Evolutionary conservation across 1,139 yeast genomes (phyloP), one percentile per base, ranked within the genome.

Genomic region (Hanseniaspora gamundiae): DNA sequence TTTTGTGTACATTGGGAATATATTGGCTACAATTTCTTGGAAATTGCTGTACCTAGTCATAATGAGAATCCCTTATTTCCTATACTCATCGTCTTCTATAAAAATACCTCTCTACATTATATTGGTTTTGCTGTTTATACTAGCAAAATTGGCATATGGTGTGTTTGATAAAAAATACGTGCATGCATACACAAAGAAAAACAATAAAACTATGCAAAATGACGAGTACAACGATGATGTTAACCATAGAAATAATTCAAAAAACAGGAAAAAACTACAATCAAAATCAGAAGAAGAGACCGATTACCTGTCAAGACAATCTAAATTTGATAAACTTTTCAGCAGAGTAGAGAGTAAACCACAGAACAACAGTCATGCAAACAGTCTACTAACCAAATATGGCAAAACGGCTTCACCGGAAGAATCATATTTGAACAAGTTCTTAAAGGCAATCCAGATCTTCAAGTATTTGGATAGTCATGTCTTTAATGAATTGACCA

Each of bases 381-480:
- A 14, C 13, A 30, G 16, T n/a, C 17, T 16, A 24, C 9, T 13
- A 14, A 20, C 9, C 30, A 20, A n/a, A 6, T 19, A 16, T 22
- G n/a, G 14, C 4, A 10, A 6, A 26, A 11, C 31, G 7, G 11
- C 21, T 14, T 3, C 16, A 39, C 14, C 14, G 13, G 42, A 55
- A 13, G 50, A 65, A 30, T 73, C 77, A 22, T 88, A 87, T 57
- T 66, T 91, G 47, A 96, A 91, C 59, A 95, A 88, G 57, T 91
- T 91, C 54, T 65, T 91, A 41, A 74, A 84, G 45, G 97, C 96
- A 1, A 85, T 91, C 51, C 87, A 86, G 62, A 85, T 91, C 17
- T 91, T 91, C 65, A 98, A 98, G 1, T 88, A 88, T 60, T 67
- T 91, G 45, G 98, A 91, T 52, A 73, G 81, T 47, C 82, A 84